These are phyloP conservation scores for Aspergillus latus DNA, from an alignment of 2,329 filamentous ascomycete genomes.

Conservation along the genomic window DNA sequence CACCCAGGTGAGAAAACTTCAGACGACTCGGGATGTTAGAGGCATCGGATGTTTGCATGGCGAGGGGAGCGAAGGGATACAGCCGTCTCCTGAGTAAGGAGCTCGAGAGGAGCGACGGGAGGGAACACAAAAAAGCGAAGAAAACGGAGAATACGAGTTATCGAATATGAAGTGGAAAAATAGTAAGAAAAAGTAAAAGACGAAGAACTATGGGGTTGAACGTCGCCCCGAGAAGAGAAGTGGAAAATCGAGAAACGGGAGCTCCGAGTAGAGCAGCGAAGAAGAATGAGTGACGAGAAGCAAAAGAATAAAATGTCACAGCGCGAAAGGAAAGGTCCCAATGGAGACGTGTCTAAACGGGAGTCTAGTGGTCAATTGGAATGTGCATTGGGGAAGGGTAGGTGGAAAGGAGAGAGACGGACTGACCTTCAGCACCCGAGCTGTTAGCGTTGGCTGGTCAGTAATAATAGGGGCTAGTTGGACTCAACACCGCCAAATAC, in stretches of 20 bases:
- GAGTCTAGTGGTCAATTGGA: conserved; percentile 32
- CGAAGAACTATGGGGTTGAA: conserved; percentile 14
- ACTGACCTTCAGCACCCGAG: conserved; percentile 15
- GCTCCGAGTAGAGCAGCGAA: conserved; percentile 17
- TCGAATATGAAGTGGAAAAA: conserved; percentile 15
- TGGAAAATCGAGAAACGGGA: conserved; percentile 17
- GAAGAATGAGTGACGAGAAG: conserved; percentile 20
- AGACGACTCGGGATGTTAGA: conserved; percentile 65
- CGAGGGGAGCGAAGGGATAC: conserved; percentile 64
- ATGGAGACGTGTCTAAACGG: conserved; percentile 33
- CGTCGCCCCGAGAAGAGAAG: conserved; percentile 22
- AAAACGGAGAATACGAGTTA: conserved; percentile 27
- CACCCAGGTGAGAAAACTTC: conserved; percentile 71
- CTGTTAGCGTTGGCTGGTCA: conserved; percentile 19
- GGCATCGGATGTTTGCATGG: conserved; percentile 83
- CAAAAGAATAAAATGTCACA: conserved; percentile 23
- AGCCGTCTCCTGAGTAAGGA: conserved; percentile 76
- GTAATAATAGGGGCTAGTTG: conserved; percentile 12
- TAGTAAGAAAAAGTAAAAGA: conserved; percentile 11
- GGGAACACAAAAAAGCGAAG: conserved; percentile 20
- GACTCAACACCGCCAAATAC: conserved; percentile 12
- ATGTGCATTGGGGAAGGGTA: conserved; percentile 32
- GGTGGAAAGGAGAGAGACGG: conserved; percentile 24
- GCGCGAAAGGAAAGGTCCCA: conserved; percentile 24
- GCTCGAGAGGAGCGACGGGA: conserved; percentile 49